phyloP scores from a whole-genome alignment of 768 basidiomycete species.

The Heimioporus sp. region DNA sequence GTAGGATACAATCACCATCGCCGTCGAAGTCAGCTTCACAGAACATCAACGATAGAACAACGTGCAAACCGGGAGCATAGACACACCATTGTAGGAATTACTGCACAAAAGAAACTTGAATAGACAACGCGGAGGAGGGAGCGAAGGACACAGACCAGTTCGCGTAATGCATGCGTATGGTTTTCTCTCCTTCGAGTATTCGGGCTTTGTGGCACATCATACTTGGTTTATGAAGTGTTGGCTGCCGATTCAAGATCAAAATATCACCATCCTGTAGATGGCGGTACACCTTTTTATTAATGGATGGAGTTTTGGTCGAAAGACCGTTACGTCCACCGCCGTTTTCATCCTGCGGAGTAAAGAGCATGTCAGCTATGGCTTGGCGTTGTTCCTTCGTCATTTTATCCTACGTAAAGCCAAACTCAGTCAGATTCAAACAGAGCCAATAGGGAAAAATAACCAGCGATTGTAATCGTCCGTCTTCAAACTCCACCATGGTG shows the following conservation, averaged over 20 bases:
- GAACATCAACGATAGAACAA: constrained; percentile 6
- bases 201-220: constrained; percentile 99
- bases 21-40: constrained; percentile 85
- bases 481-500: constrained; percentile 92
- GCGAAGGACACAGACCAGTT: constrained; percentile 71
- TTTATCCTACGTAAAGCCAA: constrained; percentile 58
- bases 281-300: constrained; percentile 97
- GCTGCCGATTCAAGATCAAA: constrained; percentile 94
- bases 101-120: constrained; percentile 39
- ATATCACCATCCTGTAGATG: constrained; percentile 95
- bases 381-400: constrained; percentile 85
- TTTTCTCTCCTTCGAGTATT: constrained; percentile 93
- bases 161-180: constrained; percentile 99
- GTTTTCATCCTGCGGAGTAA: constrained; percentile 82
- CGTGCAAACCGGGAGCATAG: constrained; percentile 3
- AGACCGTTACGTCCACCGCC: constrained; percentile 50
- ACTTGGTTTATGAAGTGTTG: constrained; percentile 97
- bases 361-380: constrained; percentile 91
- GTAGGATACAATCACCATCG: constrained; percentile 54
- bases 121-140: not conserved
- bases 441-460: constrained; percentile 36
- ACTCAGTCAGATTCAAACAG: constrained; percentile 1
- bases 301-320: constrained; percentile 69
- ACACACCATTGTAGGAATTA: constrained; percentile 94
- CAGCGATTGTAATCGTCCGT: constrained; percentile 83